phyloP scores from a whole-genome alignment of 768 basidiomycete species.

The Suillus subalutaceus region DNA sequence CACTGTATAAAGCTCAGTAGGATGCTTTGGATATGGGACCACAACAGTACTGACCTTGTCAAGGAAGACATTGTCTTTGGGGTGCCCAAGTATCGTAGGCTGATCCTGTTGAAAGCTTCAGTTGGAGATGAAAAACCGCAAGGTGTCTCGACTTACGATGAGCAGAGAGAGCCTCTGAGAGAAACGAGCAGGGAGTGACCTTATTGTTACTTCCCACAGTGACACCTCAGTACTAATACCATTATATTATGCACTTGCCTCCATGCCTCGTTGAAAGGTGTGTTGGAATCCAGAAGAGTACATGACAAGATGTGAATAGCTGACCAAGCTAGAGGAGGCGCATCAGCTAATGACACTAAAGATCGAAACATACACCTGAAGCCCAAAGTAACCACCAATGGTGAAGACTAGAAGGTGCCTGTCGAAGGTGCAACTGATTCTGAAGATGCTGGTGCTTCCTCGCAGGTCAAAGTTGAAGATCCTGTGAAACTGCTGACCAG shows the following conservation, averaged over 20 bases:
- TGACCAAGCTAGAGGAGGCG: slow-evolving; percentile 55
- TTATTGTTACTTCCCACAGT: too few species aligned
- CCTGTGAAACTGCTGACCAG: slow-evolving; percentile 28
- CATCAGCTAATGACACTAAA: slow-evolving; percentile 12
- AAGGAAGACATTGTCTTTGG: slow-evolving; percentile 70
- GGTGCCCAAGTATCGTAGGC: too few species aligned
- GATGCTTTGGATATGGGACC: background rate
- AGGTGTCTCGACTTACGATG: too few species aligned
- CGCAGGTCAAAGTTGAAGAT: slow-evolving; percentile 25
- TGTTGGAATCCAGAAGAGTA: slow-evolving; percentile 87
- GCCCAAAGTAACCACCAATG: slow-evolving; percentile 21
- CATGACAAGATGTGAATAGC: slow-evolving; percentile 82
- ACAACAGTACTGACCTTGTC: slow-evolving; percentile 50
- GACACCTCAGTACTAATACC: too few species aligned
- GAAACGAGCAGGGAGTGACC: too few species aligned
- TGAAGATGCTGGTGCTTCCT: slow-evolving; percentile 15
- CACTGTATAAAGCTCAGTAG: slow-evolving; percentile 46
- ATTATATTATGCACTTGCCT: too few species aligned
- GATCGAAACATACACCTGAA: slow-evolving; percentile 19
- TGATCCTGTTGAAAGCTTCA: too few species aligned
- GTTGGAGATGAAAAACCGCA: too few species aligned
- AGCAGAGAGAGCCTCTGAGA: too few species aligned
- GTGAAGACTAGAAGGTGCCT: slow-evolving; percentile 26
- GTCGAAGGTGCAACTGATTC: slow-evolving; percentile 21
- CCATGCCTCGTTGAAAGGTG: slow-evolving; percentile 73